A percentile compares a stretch with the other conserved stretches of the same genome.
phyloP scores from a whole-genome alignment of 345 rosid genomes.

The Chamaenerion angustifolium region DNA sequence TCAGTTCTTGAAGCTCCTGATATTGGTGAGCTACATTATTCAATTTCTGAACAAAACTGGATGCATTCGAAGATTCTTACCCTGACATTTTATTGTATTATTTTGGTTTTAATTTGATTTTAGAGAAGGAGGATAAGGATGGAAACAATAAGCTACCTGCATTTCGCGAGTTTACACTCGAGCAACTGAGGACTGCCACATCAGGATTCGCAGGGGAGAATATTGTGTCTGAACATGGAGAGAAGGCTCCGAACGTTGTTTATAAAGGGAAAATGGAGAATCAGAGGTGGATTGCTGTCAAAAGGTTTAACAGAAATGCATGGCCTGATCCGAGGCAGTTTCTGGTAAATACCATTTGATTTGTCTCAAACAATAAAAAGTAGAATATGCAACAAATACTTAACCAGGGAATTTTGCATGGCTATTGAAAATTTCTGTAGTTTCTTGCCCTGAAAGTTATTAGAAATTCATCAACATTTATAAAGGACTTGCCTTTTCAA shows the following conservation, averaged over 20 bases:
- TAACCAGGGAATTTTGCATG: no score
- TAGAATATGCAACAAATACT: no score
- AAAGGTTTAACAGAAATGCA: conserved; percentile 70
- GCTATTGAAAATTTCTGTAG: no score
- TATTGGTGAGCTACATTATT: conserved; percentile 31
- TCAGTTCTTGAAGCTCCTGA: conserved; percentile 48
- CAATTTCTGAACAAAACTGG: no score
- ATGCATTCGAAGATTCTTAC: not conserved
- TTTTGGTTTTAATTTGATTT: not conserved
- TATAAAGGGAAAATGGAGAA: conserved; percentile 82
- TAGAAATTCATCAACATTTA: no score
- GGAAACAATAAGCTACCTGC: conserved; percentile 36
- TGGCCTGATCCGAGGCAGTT: conserved; percentile 92
- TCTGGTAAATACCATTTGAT: conserved; percentile 28
- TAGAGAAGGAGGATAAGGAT: conserved; percentile 25
- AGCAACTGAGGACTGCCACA: conserved; percentile 66
- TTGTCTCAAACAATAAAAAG: not conserved
- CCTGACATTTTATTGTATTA: not conserved
- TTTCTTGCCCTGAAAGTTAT: no score
- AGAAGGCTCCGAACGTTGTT: conserved; percentile 92
- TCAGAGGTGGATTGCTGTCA: conserved; percentile 72
- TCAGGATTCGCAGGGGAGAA: conserved; percentile 83
- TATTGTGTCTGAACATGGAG: conserved; percentile 91
- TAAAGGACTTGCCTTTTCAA: no score
- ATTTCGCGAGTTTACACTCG: conserved; percentile 65